A percentile compares a stretch with the other conserved stretches of the same genome.
phyloP scores from a whole-genome alignment of 495 filamentous ascomycete genomes.

The Lichina pygmaea region DNA sequence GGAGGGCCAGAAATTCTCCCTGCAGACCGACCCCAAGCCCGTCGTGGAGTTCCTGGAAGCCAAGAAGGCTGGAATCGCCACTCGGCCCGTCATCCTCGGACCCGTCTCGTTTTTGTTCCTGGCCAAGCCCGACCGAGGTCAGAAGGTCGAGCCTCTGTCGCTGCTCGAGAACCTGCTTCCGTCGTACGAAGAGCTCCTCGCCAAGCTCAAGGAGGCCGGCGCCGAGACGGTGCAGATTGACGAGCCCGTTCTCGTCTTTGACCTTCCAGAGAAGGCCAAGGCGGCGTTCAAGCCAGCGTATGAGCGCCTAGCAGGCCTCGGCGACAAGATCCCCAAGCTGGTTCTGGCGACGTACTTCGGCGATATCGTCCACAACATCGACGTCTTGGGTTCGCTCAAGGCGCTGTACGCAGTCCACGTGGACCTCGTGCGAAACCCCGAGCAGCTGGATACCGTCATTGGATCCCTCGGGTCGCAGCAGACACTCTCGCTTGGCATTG shows the following conservation, averaged over 20 bases:
- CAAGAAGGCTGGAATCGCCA: conserved; percentile 79
- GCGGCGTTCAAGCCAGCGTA: conserved; percentile 94
- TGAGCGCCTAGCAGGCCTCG: conserved; percentile 53
- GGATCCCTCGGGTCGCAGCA: conserved; percentile 58
- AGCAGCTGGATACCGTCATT: conserved; percentile 69
- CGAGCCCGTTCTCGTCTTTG: conserved; percentile 86
- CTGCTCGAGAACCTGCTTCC: conserved; percentile 78
- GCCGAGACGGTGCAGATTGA: conserved; percentile 92
- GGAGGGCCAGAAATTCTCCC: conserved; percentile 86
- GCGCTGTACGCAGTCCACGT: conserved; percentile 64
- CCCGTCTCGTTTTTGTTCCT: conserved; percentile 91
- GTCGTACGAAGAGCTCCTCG: conserved; percentile 71
- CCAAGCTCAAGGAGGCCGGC: conserved; percentile 80
- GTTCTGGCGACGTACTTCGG: conserved; percentile 92
- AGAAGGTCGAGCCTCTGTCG: conserved; percentile 72
- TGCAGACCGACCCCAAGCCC: conserved; percentile 67
- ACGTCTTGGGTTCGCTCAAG: conserved; percentile 42
- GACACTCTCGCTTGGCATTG: conserved; percentile 75
- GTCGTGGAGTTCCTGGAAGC: conserved; percentile 85
- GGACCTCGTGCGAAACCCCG: conserved; percentile 88
- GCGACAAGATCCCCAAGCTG: conserved; percentile 51
- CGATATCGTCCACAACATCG: conserved; percentile 96
- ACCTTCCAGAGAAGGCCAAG: conserved; percentile 68
- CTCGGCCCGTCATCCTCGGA: conserved; percentile 81
- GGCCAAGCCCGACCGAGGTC: conserved; percentile 87